Conservation (phyloP, 192 early-diverging fungal genomes). For the Umbelopsis vinacea region DNA sequence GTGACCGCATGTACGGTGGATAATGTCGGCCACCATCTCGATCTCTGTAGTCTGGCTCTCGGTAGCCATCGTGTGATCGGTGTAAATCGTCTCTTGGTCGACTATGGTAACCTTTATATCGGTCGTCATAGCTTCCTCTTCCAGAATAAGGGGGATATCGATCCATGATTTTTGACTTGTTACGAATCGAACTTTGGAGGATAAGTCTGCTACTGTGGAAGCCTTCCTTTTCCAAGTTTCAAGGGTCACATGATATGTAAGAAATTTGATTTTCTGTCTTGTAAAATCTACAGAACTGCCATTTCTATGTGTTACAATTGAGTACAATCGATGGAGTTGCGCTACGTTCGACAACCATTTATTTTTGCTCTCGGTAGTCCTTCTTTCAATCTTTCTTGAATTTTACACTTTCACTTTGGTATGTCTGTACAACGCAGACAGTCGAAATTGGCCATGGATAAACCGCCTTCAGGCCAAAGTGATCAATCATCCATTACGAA, state of each 20-base stretch:
- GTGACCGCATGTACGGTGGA: conserved; percentile 11
- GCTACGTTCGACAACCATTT: no score
- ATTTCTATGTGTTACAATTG: no score
- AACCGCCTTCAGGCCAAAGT: no score
- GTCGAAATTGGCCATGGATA: no score
- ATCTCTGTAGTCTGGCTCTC: conserved; percentile 11
- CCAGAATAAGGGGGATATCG: conserved; percentile 18
- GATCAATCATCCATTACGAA: conserved; percentile 1
- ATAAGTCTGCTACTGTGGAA: neutral
- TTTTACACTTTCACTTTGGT: no score
- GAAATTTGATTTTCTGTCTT: no score
- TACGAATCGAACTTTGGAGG: neutral
- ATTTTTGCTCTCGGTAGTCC: no score
- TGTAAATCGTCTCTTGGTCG: conserved; percentile 13
- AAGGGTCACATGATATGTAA: neutral
- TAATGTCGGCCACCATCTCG: conserved; percentile 17
- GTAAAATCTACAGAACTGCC: no score
- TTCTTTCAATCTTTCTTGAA: no score
- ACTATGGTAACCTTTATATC: conserved; percentile 14
- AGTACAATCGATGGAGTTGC: no score
- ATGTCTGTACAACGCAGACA: no score
- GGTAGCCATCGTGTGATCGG: conserved; percentile 12
- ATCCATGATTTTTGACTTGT: neutral
- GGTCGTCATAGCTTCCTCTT: conserved; percentile 7
- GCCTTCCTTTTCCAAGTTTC: neutral